Evolutionary conservation across 108 stramenopile genomes (phyloP).

Genomic region (Conticribra weissflogii): DNA sequence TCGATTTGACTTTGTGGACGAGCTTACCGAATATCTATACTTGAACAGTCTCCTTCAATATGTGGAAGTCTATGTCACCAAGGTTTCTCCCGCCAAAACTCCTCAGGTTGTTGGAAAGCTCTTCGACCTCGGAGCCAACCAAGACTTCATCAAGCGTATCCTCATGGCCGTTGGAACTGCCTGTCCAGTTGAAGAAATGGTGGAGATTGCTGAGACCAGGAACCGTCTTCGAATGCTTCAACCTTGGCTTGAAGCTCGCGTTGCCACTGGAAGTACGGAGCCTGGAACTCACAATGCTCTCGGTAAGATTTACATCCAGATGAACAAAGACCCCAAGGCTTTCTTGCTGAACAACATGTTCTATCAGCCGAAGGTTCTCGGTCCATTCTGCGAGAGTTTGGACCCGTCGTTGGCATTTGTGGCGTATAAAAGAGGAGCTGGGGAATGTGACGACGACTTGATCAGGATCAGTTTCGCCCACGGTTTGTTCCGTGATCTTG

Average conservation of each 20-base stretch:
- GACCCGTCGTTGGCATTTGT: slow-evolving; percentile 99
- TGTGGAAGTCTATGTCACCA: slow-evolving; percentile 99
- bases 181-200: slow-evolving; percentile 98
- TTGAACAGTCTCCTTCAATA: slow-evolving; percentile 98
- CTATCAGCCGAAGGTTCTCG: slow-evolving; percentile 99
- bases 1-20: slow-evolving; percentile 97
- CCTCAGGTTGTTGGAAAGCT: slow-evolving; percentile 99
- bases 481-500: slow-evolving; percentile 98
- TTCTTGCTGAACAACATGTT: slow-evolving; percentile 99
- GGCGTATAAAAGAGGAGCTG: slow-evolving; percentile 98
- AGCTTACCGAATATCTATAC: slow-evolving; percentile 99
- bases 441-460: slow-evolving; percentile 99
- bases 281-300: slow-evolving; percentile 99
- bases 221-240: slow-evolving; percentile 97
- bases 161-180: slow-evolving; percentile 98
- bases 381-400: slow-evolving; percentile 98
- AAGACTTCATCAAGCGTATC: slow-evolving; percentile 98
- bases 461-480: slow-evolving; percentile 95
- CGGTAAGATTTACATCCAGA: slow-evolving; percentile 99
- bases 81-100: slow-evolving; percentile 97
- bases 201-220: slow-evolving; percentile 95
- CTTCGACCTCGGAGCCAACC: slow-evolving; percentile 95
- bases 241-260: slow-evolving; percentile 99
- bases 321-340: slow-evolving; percentile 98
- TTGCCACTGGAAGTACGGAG: slow-evolving; percentile 99